Evolutionary conservation across 1,284 basidiomycete species (phyloP), one percentile per base, ranked within the genome.

Genomic region (Leccinum holopus): DNA sequence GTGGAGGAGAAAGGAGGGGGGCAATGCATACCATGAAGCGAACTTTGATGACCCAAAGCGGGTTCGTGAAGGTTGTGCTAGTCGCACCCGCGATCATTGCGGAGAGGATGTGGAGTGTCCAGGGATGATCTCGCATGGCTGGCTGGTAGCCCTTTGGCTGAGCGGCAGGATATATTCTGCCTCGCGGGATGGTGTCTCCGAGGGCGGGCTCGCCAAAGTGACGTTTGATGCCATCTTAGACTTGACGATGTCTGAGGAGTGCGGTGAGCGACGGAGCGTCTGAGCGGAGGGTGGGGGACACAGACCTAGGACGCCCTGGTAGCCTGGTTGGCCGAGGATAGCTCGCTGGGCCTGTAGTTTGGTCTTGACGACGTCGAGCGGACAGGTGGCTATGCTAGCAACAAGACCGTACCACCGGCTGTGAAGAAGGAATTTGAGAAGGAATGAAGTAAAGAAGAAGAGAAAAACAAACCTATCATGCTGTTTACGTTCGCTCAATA

Each of bases 301-400:
- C 88, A 73, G 71, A 93, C 87, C 88, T 66, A 84, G 69, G 59
- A 95, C 87, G 52, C 94, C 92, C 69, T 88, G 79, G 76, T 96
- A 95, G 16, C 84, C 87, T 61, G 80, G 76, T 64, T 88, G 83
- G 35, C 88, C 88, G 55, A 81, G 82, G 32, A 87, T 78, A 28
- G 82, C 81, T 63, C 85, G 83, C 76, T 97, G 94, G 18, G 97
- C 97, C 79, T 99, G 97, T 53, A 99, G 79, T 68, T 94, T 93
- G 0, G 97, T 99, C 82, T 99, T 99, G 77, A 99, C 84, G 54
- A 99, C 97, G 76, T 99, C 97, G 62, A 99, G 84, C 7, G 97
- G 97, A 76, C 97, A 99, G 9, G 97, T 99, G 63, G 95, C 92
- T 67, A 99, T 84, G 75, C 92, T 94, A 60, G 94, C 91, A 68